A percentile compares a stretch with the other conserved stretches of the same genome.
Conservation (phyloP, 768 basidiomycete genomes). For the Tylopilus sp. region DNA sequence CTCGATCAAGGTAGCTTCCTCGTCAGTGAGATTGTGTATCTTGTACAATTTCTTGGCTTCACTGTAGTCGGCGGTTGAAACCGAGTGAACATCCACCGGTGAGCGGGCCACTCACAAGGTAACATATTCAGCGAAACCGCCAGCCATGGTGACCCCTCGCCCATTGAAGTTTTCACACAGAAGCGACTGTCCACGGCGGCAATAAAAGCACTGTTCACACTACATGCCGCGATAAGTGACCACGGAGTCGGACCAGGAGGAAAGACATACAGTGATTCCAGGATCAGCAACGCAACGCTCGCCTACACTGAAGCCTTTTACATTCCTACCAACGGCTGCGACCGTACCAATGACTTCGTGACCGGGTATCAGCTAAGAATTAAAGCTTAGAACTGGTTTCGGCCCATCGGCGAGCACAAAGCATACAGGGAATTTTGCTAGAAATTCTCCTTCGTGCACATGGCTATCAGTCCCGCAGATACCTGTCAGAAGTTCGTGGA, state of each 20-base stretch:
- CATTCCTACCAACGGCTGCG: conserved; percentile 71
- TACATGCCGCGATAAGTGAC: conserved; percentile 20
- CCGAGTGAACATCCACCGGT: neutral
- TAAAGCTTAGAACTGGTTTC: neutral
- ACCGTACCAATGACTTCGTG: conserved; percentile 69
- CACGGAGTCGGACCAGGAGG: neutral
- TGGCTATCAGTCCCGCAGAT: conserved; percentile 57
- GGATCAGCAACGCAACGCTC: conserved; percentile 84
- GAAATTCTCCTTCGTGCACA: conserved; percentile 59
- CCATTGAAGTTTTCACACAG: conserved; percentile 81
- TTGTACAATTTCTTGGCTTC: conserved; percentile 75
- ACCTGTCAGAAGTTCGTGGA: conserved; percentile 30
- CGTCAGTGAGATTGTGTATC: conserved; percentile 77
- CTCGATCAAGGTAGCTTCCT: conserved; percentile 81
- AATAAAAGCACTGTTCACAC: conserved; percentile 85
- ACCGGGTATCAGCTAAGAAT: conserved; percentile 56
- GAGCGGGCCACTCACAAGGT: conserved; percentile 52
- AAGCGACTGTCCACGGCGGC: conserved; percentile 70
- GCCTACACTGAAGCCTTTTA: conserved; percentile 65
- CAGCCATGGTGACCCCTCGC: conserved; percentile 71
- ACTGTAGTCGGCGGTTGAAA: conserved; percentile 29
- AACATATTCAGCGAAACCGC: conserved; percentile 86
- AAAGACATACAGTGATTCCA: conserved; percentile 51
- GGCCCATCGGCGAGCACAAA: neutral
- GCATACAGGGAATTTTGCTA: conserved; percentile 48